Base-by-base conservation (phyloP, 345 rosid species). In the Linum trigynum region DNA sequence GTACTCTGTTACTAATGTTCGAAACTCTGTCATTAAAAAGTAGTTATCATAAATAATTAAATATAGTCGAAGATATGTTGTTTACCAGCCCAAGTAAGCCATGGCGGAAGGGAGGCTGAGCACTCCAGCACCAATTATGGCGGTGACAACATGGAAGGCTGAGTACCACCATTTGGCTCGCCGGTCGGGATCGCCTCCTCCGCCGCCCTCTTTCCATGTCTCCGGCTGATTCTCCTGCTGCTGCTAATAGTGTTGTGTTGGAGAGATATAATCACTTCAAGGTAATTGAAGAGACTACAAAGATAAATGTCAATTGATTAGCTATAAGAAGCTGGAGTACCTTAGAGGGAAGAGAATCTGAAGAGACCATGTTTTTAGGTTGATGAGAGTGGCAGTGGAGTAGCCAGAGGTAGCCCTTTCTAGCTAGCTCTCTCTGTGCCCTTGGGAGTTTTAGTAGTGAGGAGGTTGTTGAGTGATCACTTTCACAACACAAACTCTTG, bases 41-140 rank as follows among this genome's bases (percentile, higher is more conserved):
- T n/a, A n/a, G n/a, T n/a, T n/a, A n/a, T n/a, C n/a, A n/a, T n/a
- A n/a, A n/a, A n/a, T n/a, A n/a, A n/a, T n/a, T n/a, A n/a, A 41
- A 7, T 41, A 41, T 41, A 41, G 45, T 3, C 45, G 3, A 41
- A 3, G 45, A 41, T 3, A 41, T 3, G 45, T 41, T 41, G 7
- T 3, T 41, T 41, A 90, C 97, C 96, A 92, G 80, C 97, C 98
- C 69, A 92, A 83, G 74, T 87, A 90, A 64, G 98, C 87, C 97
- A 92, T 86, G 70, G 98, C 97, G 78, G 86, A 87, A 62, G 98
- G 98, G 65, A 92, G 79, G 74, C 97, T 85, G 64, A 89, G 97
- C 53, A 92, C 98, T 48, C 97, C 98, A 0, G 97, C 98, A 7
- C 98, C 98, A 12, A 92, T 90, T 96, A 89, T 92, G 87, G 98